phyloP scores from a whole-genome alignment of 192 early-diverging fungal genomes.

The Phycomyces nitens region DNA sequence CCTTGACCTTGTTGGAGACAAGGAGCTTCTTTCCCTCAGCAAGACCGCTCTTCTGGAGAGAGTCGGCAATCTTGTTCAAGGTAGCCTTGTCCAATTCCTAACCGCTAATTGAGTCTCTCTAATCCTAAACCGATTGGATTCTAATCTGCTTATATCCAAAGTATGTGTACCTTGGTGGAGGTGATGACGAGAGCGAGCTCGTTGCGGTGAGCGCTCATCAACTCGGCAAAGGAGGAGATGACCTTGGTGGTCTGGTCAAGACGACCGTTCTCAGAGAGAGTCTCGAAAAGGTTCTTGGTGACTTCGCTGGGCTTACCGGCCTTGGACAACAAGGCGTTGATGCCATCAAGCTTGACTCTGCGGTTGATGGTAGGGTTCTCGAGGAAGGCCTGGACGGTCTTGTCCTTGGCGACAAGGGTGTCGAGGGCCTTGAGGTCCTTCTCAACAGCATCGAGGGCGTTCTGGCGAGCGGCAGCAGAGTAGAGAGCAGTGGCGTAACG shows the following conservation, averaged over 20 bases:
- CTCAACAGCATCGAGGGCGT: constrained; percentile 78
- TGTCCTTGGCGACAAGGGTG: constrained; percentile 67
- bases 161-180: constrained; percentile 79
- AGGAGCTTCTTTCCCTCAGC: constrained; percentile 79
- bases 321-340: constrained; percentile 57
- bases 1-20: constrained; percentile 87
- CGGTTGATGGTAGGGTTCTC: constrained; percentile 87
- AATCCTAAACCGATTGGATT: too few relatives aligned
- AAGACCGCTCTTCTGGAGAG: constrained; percentile 67
- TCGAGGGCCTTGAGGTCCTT: constrained; percentile 73
- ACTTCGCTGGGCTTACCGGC: constrained; percentile 69
- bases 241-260: constrained; percentile 81
- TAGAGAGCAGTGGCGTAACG: constrained; percentile 97
- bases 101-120: too few relatives aligned
- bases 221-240: constrained; percentile 69
- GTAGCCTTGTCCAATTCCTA: constrained; percentile 79
- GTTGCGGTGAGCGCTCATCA: constrained; percentile 88
- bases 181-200: constrained; percentile 87
- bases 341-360: constrained; percentile 70
- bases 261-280: constrained; percentile 93
- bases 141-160: too few relatives aligned
- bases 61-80: constrained; percentile 50
- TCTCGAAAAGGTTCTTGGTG: constrained; percentile 88
- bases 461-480: constrained; percentile 85
- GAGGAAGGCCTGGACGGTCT: constrained; percentile 65